Evolutionary conservation across 2,329 filamentous ascomycete genomes (phyloP).

Genomic region (Chlorencoelia australis): DNA sequence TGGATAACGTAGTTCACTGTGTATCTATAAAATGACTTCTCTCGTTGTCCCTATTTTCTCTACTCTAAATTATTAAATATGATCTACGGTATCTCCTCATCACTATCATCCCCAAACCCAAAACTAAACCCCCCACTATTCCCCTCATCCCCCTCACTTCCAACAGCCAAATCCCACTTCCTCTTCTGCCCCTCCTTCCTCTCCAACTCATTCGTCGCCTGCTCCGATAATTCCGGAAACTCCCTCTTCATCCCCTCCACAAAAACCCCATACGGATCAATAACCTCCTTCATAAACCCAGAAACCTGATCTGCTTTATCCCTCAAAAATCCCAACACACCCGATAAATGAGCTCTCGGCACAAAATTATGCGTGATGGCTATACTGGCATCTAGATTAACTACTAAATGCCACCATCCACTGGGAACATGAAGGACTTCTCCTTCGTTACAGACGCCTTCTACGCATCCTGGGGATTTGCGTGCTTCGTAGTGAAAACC

Average conservation of each 20-base stretch:
- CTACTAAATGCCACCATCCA: constrained; percentile 94
- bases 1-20: no score
- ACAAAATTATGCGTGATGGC: constrained; percentile 96
- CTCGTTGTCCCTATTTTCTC: neutral
- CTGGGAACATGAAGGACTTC: constrained; percentile 89
- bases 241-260: constrained; percentile 52
- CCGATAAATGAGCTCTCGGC: constrained; percentile 57
- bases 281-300: constrained; percentile 65
- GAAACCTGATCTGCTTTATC: constrained; percentile 81
- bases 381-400: constrained; percentile 76
- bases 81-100: constrained; percentile 33
- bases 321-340: constrained; percentile 69
- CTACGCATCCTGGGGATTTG: constrained; percentile 62
- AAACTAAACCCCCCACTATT: constrained; percentile 48
- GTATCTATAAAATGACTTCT: no score
- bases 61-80: no score
- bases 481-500: constrained; percentile 81
- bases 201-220: constrained; percentile 55
- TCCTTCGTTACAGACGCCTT: constrained; percentile 74
- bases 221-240: constrained; percentile 57
- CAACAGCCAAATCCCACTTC: constrained; percentile 76
- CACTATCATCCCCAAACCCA: constrained; percentile 48
- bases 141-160: constrained; percentile 36
- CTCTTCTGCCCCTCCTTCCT: constrained; percentile 60
- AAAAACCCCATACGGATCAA: constrained; percentile 67